Percentiles rank a stretch among this genome's conserved stretches.
Conservation (phyloP, 225 moss, liverwort and hornwort genomes). For the Pleurozium schreberi region DNA sequence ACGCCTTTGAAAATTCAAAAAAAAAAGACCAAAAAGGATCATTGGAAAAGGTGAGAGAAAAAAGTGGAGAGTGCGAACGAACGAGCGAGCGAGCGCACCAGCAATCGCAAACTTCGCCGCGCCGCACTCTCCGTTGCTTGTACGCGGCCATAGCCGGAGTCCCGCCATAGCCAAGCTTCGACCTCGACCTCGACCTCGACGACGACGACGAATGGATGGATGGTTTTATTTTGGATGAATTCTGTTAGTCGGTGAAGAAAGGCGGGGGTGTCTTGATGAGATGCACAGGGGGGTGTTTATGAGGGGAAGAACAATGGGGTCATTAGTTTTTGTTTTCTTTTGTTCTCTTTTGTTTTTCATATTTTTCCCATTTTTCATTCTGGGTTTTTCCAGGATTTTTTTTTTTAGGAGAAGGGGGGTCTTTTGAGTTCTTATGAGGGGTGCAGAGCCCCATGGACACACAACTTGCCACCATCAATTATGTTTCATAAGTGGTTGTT, state of each 20-base stretch:
- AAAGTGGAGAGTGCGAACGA: neutral
- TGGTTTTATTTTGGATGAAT: neutral
- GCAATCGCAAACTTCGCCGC: neutral
- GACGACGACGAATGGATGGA: neutral
- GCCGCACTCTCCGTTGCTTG: conserved; percentile 2
- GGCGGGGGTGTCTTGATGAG: neutral
- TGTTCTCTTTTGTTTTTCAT: too few species aligned
- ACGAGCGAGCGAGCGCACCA: neutral
- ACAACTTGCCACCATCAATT: neutral
- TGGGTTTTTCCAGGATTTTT: neutral
- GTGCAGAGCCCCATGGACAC: neutral
- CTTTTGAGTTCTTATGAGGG: too few species aligned
- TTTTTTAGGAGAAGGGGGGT: too few species aligned
- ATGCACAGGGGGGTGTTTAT: neutral
- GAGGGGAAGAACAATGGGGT: neutral
- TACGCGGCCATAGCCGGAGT: neutral
- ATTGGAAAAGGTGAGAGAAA: neutral
- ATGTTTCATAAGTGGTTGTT: conserved; percentile 1
- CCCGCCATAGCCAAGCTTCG: conserved; percentile 2
- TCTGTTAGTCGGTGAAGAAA: conserved; percentile 18
- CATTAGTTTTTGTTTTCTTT: too few species aligned
- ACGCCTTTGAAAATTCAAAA: neutral
- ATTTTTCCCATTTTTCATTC: too few species aligned
- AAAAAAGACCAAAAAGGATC: neutral
- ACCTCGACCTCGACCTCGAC: neutral